phyloP scores from a whole-genome alignment of 768 basidiomycete genomes.

The Tricholoma terreum region DNA sequence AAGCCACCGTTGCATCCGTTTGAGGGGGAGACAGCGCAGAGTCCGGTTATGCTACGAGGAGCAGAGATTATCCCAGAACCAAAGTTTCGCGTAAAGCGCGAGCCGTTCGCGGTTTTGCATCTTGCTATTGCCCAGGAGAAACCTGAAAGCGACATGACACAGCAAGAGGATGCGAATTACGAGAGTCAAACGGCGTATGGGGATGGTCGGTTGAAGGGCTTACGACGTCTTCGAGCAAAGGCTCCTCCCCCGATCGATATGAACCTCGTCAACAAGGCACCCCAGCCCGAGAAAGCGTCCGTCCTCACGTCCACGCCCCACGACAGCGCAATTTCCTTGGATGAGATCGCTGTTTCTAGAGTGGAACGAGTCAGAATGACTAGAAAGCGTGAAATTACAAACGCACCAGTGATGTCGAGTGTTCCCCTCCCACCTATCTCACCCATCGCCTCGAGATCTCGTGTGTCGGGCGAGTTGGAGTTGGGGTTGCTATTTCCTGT shows the following conservation, averaged over 20 bases:
- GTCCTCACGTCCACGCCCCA: neutral
- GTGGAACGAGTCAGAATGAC: neutral
- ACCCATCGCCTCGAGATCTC: neutral
- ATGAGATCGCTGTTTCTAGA: neutral
- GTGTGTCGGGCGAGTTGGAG: neutral
- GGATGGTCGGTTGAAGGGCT: neutral
- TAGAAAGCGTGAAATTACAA: neutral
- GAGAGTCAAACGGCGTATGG: neutral
- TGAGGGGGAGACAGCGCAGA: neutral
- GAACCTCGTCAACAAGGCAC: neutral
- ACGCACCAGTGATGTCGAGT: neutral
- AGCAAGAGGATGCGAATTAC: neutral
- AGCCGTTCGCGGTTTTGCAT: neutral
- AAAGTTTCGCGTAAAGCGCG: neutral
- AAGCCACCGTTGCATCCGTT: neutral
- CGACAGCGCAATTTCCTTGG: too few relatives aligned
- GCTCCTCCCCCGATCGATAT: neutral
- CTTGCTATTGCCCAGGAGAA: neutral
- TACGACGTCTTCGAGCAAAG: neutral
- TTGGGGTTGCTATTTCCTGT: neutral
- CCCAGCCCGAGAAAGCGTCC: neutral
- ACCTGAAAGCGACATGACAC: too few relatives aligned
- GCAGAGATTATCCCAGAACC: neutral
- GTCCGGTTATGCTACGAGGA: neutral
- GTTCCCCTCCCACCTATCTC: neutral